A percentile compares a stretch with the other conserved stretches of the same genome.
These are phyloP conservation scores for Stachybotrys chlorohalonatus DNA, from an alignment of 2,329 filamentous ascomycete species.

Conservation along the genomic window DNA sequence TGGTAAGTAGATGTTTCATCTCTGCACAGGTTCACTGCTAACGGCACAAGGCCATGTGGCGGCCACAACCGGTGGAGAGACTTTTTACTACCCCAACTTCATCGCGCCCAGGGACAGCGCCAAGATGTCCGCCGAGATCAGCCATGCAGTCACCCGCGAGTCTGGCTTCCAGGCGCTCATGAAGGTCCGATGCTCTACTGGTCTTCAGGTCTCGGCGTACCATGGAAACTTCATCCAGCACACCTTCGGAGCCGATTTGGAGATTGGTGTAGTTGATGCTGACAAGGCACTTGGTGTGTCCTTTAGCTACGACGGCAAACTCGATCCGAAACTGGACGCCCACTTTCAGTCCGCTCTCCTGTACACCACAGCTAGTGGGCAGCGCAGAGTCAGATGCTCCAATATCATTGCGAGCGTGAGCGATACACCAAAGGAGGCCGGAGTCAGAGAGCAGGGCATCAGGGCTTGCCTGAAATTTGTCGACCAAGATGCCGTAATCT, in stretches of 20 bases:
- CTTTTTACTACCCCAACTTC: conserved; percentile 96
- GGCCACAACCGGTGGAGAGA: conserved; percentile 85
- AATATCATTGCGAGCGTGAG: conserved; percentile 91
- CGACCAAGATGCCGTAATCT: conserved; percentile 88
- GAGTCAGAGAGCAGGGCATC: conserved; percentile 41
- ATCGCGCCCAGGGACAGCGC: conserved; percentile 75
- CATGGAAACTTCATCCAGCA: conserved; percentile 96
- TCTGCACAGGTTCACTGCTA: background rate
- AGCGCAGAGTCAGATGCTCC: conserved; percentile 83
- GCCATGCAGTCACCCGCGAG: conserved; percentile 77
- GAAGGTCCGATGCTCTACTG: conserved; percentile 97
- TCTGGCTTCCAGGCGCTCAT: conserved; percentile 94
- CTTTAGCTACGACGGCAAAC: conserved; percentile 92
- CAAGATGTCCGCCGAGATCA: conserved; percentile 77
- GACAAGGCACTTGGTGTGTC: conserved; percentile 89
- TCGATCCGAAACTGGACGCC: conserved; percentile 92
- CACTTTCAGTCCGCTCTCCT: conserved; percentile 95
- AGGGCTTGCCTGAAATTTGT: conserved; percentile 85
- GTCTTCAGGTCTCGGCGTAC: conserved; percentile 86
- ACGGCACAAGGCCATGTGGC: conserved; percentile 61
- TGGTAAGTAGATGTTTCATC: conserved; percentile 38
- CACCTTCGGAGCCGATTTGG: conserved; percentile 87
- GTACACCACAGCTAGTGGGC: conserved; percentile 84
- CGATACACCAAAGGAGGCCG: conserved; percentile 44
- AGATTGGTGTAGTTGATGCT: conserved; percentile 84